Base-by-base conservation (phyloP, 768 basidiomycete species). In the Mrakia gelida region DNA sequence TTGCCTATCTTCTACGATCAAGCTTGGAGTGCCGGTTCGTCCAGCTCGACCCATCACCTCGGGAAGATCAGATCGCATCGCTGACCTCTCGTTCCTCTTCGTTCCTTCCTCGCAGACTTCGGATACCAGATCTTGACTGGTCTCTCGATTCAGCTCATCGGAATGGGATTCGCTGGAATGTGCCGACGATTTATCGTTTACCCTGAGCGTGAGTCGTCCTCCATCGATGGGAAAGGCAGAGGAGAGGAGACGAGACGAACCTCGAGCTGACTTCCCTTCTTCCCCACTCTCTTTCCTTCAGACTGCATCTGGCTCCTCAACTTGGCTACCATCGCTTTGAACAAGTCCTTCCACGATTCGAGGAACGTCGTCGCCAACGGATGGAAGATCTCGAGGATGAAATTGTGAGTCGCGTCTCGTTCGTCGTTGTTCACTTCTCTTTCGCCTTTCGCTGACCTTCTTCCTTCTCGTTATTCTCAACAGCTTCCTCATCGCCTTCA, bases 271-370 rank as follows among this genome's bases (percentile, higher is more conserved):
- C 18, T 16, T 16, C 65, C n/a, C 38, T 41, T 8, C 23, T 8
- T 8, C 32, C 32, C 34, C 23, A 6, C 18, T 3, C 13, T 67
- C 65, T 32, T 9, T 38, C 34, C 18, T 2, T 54, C 72, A 21
- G 62, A 79, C 52, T 79, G 78, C 59, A 82, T 84, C 59, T 84
- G 84, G 84, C 82, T 82, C 26, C 52, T 78, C 76, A 83, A 82
- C 65, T 77, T 84, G 13, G 81, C 80, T 52, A 79, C 76, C 13
- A 83, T 82, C 45, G 84, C 84, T 7, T 75, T 83, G 52, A 81
- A 83, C 81, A 84, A 83, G 70, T 81, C 81, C 0, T 78, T 83
- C 63, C 78, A 79, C 71, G 45, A 38, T 18, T 79, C 78, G 13
- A 75, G 78, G 54, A 82, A 75, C 70, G 80, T 45, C 59, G 80